Evolutionary conservation across 371 early-diverging fungal genomes (phyloP).

Genomic region (Polyrhizophydium stewartii): DNA sequence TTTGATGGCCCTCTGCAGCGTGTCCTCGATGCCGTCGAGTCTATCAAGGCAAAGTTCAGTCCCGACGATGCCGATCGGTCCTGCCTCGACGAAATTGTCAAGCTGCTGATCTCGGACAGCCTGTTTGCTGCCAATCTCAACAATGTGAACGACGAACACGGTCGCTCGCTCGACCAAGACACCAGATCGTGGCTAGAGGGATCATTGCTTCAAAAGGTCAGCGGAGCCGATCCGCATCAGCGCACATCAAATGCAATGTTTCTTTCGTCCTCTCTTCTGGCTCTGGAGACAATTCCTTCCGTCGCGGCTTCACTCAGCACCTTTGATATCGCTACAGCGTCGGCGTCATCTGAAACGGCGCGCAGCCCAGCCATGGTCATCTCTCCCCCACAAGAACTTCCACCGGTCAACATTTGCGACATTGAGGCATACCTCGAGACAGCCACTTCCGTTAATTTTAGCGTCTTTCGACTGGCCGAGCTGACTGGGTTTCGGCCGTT

Average conservation of each 20-base stretch:
- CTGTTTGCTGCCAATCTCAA: slow-evolving; percentile 43
- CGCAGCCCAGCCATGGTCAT: too few relatives aligned
- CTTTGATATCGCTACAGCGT: too few relatives aligned
- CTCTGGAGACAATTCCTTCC: too few relatives aligned
- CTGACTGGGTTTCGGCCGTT: slow-evolving; percentile 39
- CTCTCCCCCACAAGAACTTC: too few relatives aligned
- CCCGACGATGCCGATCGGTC: slow-evolving; percentile 27
- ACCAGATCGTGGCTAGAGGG: slow-evolving; percentile 45
- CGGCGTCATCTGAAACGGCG: too few relatives aligned
- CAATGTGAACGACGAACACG: slow-evolving; percentile 43
- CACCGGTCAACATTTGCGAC: slow-evolving; percentile 26
- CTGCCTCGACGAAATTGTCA: slow-evolving; percentile 38
- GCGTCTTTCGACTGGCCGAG: slow-evolving; percentile 38
- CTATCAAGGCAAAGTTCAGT: slow-evolving; percentile 28
- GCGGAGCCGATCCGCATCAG: too few relatives aligned
- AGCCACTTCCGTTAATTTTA: slow-evolving; percentile 32
- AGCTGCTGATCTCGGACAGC: slow-evolving; percentile 37
- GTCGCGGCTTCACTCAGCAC: too few relatives aligned
- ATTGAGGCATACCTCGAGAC: slow-evolving; percentile 25
- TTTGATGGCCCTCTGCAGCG: slow-evolving; percentile 44
- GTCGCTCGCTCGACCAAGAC: slow-evolving; percentile 40
- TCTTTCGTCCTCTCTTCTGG: too few relatives aligned
- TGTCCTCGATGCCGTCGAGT: slow-evolving; percentile 33
- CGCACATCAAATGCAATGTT: too few relatives aligned
- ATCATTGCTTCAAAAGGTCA: slow-evolving; percentile 29